These are phyloP conservation scores for Solanum hybrid DNA, from an alignment of 305 asterid genomes.

Conservation along the genomic window DNA sequence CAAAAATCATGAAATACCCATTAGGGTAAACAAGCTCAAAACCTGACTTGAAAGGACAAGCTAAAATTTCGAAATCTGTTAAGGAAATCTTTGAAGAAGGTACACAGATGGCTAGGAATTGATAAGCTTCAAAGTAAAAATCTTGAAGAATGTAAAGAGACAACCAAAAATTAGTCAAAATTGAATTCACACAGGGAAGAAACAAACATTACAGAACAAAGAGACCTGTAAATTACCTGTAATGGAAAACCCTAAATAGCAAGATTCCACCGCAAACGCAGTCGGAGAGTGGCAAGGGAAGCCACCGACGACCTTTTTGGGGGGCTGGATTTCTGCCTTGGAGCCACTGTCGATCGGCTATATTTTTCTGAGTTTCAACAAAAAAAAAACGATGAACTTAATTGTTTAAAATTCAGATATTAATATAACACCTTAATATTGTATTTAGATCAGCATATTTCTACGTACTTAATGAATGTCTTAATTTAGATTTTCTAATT, in stretches of 20 bases:
- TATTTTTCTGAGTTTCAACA: no score
- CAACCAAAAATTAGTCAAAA: not conserved
- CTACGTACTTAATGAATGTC: no score
- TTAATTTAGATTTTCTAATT: no score
- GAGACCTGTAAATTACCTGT: not conserved
- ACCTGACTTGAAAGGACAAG: not conserved
- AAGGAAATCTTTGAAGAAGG: not conserved
- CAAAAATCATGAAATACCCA: not conserved
- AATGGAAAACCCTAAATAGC: not conserved
- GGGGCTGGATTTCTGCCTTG: not conserved
- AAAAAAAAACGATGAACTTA: no score
- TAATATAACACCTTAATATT: no score
- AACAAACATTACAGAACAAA: not conserved
- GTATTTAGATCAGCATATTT: no score
- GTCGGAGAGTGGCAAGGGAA: not conserved
- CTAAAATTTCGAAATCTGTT: not conserved
- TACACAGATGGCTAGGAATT: not conserved
- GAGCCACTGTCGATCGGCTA: no score
- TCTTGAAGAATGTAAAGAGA: not conserved
- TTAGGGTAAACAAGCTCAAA: not conserved
- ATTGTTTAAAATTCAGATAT: no score
- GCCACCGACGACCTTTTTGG: not conserved
- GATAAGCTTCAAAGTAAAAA: not conserved
- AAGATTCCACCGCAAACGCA: not conserved
- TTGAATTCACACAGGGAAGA: not conserved